Conservation (phyloP, 1,139 yeast species). For the Scheffersomyces insectosa region DNA sequence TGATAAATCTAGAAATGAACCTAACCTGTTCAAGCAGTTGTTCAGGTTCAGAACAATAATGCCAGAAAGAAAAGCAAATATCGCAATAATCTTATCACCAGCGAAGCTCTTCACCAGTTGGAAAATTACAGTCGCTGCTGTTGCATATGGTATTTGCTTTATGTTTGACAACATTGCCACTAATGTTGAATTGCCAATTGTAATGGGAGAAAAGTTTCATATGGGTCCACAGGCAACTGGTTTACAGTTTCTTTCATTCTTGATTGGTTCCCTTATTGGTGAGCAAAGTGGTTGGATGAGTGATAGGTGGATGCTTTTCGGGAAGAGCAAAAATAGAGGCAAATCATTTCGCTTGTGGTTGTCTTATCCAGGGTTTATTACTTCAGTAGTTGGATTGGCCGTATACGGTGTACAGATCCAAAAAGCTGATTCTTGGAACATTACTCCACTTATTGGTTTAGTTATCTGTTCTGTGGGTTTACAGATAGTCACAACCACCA, state of each 20-base stretch:
- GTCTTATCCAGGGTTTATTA: constrained; percentile 17
- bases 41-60: background rate
- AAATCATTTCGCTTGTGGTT: constrained; percentile 16
- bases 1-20: background rate
- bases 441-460: constrained; percentile 19
- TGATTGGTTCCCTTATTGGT: constrained; percentile 19
- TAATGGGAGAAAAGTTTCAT: constrained; percentile 15
- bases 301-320: constrained; percentile 15
- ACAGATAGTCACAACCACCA: constrained; percentile 18
- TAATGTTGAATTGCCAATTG: constrained; percentile 19
- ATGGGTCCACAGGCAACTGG: constrained; percentile 21
- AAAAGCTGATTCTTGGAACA: constrained; percentile 11
- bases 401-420: constrained; percentile 18
- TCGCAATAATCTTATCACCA: constrained; percentile 11
- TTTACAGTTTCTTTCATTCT: constrained; percentile 18
- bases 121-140: constrained; percentile 13
- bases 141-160: constrained; percentile 18
- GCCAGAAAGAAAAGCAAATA: background rate
- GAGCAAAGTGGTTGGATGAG: constrained; percentile 21
- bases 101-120: constrained; percentile 10
- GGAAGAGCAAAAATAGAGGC: background rate
- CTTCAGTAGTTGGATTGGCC: constrained; percentile 15
- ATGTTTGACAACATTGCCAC: constrained; percentile 20
- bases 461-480: constrained; percentile 18
- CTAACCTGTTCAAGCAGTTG: background rate